A percentile compares a stretch with the other conserved stretches of the same genome.
These are phyloP conservation scores for Rhizopus stolonifer DNA, from an alignment of 371 early-diverging fungal genomes.

Conservation along the genomic window DNA sequence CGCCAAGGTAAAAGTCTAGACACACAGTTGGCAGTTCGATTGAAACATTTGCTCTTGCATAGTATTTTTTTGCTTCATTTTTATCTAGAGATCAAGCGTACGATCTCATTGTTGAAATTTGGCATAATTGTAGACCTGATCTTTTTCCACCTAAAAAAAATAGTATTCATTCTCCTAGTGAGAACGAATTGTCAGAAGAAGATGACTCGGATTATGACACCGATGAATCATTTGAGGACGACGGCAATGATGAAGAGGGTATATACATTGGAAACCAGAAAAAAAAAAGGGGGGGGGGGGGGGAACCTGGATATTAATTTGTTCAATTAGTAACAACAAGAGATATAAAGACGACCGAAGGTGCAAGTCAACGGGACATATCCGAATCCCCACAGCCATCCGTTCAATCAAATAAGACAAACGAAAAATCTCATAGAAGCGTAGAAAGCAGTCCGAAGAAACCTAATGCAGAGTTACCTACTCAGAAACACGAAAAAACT, in stretches of 20 bases:
- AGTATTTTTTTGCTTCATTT: constrained; percentile 82
- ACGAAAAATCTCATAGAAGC: background rate
- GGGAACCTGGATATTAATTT: no score
- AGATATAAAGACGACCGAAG: background rate
- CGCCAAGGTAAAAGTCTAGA: constrained; percentile 45
- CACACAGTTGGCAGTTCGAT: background rate
- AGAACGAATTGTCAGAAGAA: constrained; percentile 15
- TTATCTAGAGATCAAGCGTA: constrained; percentile 78
- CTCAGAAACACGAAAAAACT: constrained; percentile 32
- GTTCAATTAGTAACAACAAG: background rate
- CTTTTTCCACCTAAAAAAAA: constrained; percentile 23
- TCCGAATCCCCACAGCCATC: background rate
- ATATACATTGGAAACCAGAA: background rate
- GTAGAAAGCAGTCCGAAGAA: background rate
- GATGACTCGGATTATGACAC: constrained; percentile 32
- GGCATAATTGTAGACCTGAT: constrained; percentile 44
- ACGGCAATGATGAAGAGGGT: constrained; percentile 1
- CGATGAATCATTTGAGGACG: constrained; percentile 15
- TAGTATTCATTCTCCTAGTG: constrained; percentile 9
- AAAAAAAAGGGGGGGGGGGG: no score
- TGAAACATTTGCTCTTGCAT: background rate
- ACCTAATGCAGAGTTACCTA: background rate
- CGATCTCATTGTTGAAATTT: constrained; percentile 69
- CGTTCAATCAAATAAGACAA: background rate
- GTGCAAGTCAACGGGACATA: background rate